Evolutionary conservation across 495 filamentous ascomycete species (phyloP).

Genomic region (Penicillium coprophilum): DNA sequence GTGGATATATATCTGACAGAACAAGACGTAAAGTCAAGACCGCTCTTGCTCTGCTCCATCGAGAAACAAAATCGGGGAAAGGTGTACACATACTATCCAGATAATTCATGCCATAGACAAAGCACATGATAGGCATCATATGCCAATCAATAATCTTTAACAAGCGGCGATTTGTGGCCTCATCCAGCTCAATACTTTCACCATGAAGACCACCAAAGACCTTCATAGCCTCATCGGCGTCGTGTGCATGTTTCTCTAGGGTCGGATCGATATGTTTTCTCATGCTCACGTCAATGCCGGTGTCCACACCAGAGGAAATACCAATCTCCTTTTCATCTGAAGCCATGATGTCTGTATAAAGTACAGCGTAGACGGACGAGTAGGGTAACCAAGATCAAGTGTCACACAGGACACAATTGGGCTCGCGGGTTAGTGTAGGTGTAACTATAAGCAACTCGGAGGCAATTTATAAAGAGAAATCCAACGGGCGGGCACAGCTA

Average conservation of each 20-base stretch:
- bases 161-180: conserved; percentile 54
- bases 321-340: conserved; percentile 23
- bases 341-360: conserved; percentile 18
- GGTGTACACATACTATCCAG: conserved; percentile 50
- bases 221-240: conserved; percentile 62
- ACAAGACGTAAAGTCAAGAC: not conserved
- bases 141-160: conserved; percentile 59
- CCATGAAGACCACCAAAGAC: conserved; percentile 50
- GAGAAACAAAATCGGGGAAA: not conserved
- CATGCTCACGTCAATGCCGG: conserved; percentile 29
- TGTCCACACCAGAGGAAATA: conserved; percentile 26
- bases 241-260: conserved; percentile 52
- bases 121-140: conserved; percentile 62
- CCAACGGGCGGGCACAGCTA: conserved; percentile 1
- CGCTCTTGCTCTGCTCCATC: not conserved
- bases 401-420: not conserved
- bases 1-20: not conserved
- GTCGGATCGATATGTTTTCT: conserved; percentile 32
- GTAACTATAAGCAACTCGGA: not conserved
- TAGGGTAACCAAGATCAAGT: not conserved
- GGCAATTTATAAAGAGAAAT: not conserved
- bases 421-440: not conserved
- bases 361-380: not conserved
- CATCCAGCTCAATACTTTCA: conserved; percentile 52
- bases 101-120: conserved; percentile 64